Conservation (phyloP, 2,329 filamentous ascomycete genomes). For the Penicillium sp. region DNA sequence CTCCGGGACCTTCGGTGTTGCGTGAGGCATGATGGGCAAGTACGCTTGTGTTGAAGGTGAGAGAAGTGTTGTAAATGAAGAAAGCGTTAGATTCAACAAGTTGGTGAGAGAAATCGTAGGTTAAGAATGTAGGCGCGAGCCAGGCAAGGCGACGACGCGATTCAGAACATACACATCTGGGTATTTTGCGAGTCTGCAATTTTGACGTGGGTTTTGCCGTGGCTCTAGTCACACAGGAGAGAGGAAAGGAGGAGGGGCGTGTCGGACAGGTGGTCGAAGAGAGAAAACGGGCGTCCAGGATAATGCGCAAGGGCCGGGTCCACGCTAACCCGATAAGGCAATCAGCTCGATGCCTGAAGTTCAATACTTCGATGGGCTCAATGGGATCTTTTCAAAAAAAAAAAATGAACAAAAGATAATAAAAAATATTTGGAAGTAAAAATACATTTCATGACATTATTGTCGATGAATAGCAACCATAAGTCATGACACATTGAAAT, state of each 20-base stretch:
- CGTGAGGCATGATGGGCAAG: conserved; percentile 39
- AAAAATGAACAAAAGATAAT: not conserved
- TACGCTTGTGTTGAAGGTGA: not conserved
- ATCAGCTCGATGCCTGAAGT: conserved; percentile 17
- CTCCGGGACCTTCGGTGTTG: conserved; percentile 33
- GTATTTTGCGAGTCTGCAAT: not conserved
- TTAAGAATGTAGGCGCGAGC: conserved; percentile 4
- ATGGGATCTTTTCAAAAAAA: not conserved
- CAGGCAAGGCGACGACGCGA: conserved; percentile 10
- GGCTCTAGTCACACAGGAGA: not conserved
- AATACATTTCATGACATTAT: not conserved
- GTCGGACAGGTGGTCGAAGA: conserved; percentile 1
- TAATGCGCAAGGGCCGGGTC: conserved; percentile 8
- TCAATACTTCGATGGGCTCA: not conserved
- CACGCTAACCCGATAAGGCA: conserved; percentile 30
- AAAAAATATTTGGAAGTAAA: not conserved
- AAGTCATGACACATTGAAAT: conserved; percentile 44
- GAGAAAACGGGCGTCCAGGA: conserved; percentile 9
- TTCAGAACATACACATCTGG: conserved; percentile 13
- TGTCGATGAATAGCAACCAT: conserved; percentile 2
- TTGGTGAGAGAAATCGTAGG: conserved; percentile 3
- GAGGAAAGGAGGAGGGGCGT: conserved; percentile 3
- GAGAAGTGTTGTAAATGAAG: not conserved
- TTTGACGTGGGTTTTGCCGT: not conserved
- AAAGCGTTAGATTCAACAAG: not conserved